phyloP scores from a whole-genome alignment of 352 stramenopile genomes.

The Blastocystis sp. region DNA sequence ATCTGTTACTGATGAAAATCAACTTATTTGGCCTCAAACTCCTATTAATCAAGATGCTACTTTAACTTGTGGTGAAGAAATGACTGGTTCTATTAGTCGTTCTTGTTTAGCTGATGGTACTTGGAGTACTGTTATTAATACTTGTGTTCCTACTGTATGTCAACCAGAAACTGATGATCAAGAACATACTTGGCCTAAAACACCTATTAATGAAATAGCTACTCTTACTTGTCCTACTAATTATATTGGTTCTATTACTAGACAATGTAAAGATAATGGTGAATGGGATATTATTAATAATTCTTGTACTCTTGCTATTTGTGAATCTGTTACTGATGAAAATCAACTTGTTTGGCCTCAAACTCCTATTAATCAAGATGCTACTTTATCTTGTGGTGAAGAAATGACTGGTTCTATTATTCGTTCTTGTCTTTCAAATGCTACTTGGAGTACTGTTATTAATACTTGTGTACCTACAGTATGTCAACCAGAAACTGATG shows the following conservation, averaged over 20 bases:
- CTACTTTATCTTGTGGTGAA: slow-evolving; percentile 5
- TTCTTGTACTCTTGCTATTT: slow-evolving; percentile 5
- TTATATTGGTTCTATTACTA: not conserved
- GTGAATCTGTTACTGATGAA: slow-evolving; percentile 1
- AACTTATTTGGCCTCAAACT: slow-evolving; percentile 16
- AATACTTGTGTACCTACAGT: not conserved
- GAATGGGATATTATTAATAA: slow-evolving; percentile 7
- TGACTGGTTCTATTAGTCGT: slow-evolving; percentile 5
- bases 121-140: not conserved
- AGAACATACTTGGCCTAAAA: slow-evolving; percentile 9
- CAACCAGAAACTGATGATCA: no score
- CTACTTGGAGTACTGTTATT: slow-evolving; percentile 13
- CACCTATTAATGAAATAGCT: slow-evolving; percentile 16
- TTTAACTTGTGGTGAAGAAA: not conserved
- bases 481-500: slow-evolving; percentile 6
- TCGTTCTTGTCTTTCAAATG: slow-evolving; percentile 9
- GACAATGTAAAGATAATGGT: not conserved
- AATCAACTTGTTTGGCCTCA: not conserved
- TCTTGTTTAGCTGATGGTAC: slow-evolving; percentile 14
- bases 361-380: slow-evolving; percentile 1
- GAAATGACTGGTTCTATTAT: slow-evolving; percentile 8
- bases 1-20: not conserved
- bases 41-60: not conserved
- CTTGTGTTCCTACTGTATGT: no score
- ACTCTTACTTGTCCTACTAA: not conserved